These are phyloP conservation scores for Chaetomium strumarium DNA, from an alignment of 2,329 filamentous ascomycete species.

Conservation along the genomic window DNA sequence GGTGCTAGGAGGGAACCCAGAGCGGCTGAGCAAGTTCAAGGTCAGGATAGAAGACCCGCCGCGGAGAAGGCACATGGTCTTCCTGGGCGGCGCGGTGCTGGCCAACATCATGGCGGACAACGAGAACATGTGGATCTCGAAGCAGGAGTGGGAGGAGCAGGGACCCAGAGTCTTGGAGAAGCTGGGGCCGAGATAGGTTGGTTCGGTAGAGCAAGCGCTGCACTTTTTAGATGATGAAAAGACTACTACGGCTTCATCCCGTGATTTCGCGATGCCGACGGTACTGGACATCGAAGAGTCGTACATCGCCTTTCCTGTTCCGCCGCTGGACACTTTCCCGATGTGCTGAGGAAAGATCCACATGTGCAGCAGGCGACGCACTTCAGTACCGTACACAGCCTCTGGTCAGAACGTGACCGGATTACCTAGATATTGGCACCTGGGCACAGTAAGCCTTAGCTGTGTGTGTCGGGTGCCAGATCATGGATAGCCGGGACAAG, in stretches of 20 bases:
- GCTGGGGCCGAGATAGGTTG: constrained; percentile 70
- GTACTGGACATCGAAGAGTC: no score
- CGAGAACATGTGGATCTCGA: constrained; percentile 97
- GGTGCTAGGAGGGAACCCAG: constrained; percentile 84
- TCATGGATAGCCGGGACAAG: no score
- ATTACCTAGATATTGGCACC: no score
- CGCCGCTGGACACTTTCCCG: no score
- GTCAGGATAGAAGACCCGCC: constrained; percentile 98
- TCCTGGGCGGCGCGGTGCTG: constrained; percentile 90
- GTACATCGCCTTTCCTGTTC: no score
- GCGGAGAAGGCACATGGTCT: constrained; percentile 93
- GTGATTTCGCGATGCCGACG: no score
- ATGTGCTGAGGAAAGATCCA: no score
- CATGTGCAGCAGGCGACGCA: no score
- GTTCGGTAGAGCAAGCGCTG: constrained; percentile 20
- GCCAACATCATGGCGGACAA: constrained; percentile 99
- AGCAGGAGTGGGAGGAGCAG: constrained; percentile 95
- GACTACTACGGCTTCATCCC: background rate
- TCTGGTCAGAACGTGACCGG: no score
- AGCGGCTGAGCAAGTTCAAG: constrained; percentile 97
- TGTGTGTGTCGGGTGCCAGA: no score
- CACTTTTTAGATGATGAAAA: constrained; percentile 7
- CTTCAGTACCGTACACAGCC: no score
- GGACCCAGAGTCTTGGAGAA: constrained; percentile 81
- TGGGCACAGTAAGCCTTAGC: no score